Conservation (phyloP, 192 early-diverging fungal genomes). For the Bifiguratus adelaidae region DNA sequence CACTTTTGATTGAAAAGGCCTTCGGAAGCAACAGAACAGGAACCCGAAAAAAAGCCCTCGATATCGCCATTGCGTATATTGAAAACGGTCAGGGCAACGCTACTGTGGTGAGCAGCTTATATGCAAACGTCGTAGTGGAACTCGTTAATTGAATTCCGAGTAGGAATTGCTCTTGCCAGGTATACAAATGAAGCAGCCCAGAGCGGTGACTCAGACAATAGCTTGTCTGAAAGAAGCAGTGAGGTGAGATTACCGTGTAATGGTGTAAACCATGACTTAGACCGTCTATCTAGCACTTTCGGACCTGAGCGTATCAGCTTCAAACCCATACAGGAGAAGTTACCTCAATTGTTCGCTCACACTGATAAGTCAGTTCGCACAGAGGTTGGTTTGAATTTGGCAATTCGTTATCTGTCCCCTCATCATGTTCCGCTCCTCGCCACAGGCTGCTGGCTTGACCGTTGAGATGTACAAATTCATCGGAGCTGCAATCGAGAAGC, state of each 20-base stretch:
- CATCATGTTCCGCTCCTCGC: too few species aligned
- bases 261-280: too few species aligned
- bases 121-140: too few species aligned
- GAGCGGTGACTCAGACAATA: conserved; percentile 70
- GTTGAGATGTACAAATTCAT: conserved; percentile 93
- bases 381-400: too few species aligned
- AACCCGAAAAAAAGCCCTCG: conserved; percentile 66
- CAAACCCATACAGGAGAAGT: conserved; percentile 77
- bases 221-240: conserved; percentile 48
- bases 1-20: conserved; percentile 78
- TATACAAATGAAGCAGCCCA: conserved; percentile 84
- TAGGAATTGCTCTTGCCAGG: conserved; percentile 72
- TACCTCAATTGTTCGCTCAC: conserved; percentile 89
- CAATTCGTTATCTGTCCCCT: too few species aligned
- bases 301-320: conserved; percentile 68
- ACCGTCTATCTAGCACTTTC: too few species aligned
- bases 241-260: too few species aligned
- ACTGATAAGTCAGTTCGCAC: conserved; percentile 85
- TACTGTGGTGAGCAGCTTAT: too few species aligned
- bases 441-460: conserved; percentile 49
- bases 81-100: conserved; percentile 80
- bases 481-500: conserved; percentile 66
- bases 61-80: conserved; percentile 74
- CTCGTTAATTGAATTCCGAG: too few species aligned
- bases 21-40: conserved; percentile 71